These are phyloP conservation scores for Lichtheimia corymbifera DNA, from an alignment of 371 early-diverging fungal species.

Conservation along the genomic window DNA sequence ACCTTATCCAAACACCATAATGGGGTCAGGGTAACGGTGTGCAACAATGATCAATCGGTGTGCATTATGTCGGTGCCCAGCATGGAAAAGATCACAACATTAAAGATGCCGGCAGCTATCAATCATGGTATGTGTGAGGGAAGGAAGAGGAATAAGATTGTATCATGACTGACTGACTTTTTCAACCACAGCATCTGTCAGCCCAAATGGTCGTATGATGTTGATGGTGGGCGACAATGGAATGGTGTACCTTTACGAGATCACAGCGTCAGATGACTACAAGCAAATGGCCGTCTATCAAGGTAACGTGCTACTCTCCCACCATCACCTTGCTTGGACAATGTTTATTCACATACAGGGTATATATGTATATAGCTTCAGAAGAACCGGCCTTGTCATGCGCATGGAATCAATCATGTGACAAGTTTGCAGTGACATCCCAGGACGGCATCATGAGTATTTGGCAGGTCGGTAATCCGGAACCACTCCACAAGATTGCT, in stretches of 20 bases:
- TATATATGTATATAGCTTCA: constrained; percentile 46
- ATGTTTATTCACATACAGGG: constrained; percentile 42
- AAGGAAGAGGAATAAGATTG: background rate
- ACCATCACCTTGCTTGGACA: background rate
- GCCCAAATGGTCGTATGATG: constrained; percentile 79
- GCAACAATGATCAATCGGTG: constrained; percentile 92
- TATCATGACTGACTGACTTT: background rate
- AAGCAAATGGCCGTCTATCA: constrained; percentile 20
- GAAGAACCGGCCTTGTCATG: constrained; percentile 45
- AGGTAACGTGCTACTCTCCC: constrained; percentile 9
- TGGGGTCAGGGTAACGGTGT: constrained; percentile 57
- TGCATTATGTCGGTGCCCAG: constrained; percentile 74
- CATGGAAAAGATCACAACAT: constrained; percentile 61
- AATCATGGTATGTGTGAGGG: constrained; percentile 59
- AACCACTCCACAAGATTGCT: constrained; percentile 46
- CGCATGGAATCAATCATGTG: constrained; percentile 77
- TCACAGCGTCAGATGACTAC: constrained; percentile 62
- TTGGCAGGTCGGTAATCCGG: constrained; percentile 61
- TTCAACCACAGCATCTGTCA: constrained; percentile 61
- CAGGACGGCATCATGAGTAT: constrained; percentile 78
- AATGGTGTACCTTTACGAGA: constrained; percentile 76
- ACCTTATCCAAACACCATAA: constrained; percentile 12
- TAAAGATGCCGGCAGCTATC: constrained; percentile 75
- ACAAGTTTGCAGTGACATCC: constrained; percentile 75
- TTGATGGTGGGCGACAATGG: constrained; percentile 84